phyloP scores from a whole-genome alignment of 108 stramenopile genomes.

The Fistulifera solaris region DNA sequence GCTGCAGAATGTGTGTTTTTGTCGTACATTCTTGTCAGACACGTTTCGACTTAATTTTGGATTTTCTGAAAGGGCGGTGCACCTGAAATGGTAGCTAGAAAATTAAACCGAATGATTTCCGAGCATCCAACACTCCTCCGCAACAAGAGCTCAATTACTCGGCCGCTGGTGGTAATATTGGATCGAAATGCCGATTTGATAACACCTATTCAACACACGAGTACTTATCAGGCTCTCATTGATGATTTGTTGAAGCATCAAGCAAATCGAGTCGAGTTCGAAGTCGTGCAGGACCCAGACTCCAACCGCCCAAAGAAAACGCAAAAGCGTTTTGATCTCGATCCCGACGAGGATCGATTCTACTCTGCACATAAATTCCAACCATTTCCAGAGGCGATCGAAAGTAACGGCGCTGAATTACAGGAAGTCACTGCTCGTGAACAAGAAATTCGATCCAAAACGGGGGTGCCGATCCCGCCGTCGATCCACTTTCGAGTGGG shows the following conservation, averaged over 20 bases:
- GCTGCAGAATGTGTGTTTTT: slow-evolving; percentile 4
- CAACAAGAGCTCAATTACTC: slow-evolving; percentile 30
- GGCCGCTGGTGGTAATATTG: slow-evolving; percentile 91
- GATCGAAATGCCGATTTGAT: slow-evolving; percentile 93
- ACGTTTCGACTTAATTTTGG: background rate
- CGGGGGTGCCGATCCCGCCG: slow-evolving; percentile 12
- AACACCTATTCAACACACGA: slow-evolving; percentile 86
- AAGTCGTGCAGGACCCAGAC: slow-evolving; percentile 31
- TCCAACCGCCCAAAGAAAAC: slow-evolving; percentile 40
- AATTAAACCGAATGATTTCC: slow-evolving; percentile 73
- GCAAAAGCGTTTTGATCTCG: slow-evolving; percentile 87
- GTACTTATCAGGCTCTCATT: slow-evolving; percentile 94
- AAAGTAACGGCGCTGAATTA: slow-evolving; percentile 89
- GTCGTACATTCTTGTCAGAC: background rate
- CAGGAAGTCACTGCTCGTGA: slow-evolving; percentile 81
- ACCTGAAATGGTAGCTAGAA: slow-evolving; percentile 93
- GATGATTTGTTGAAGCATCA: slow-evolving; percentile 88
- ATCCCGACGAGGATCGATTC: slow-evolving; percentile 85
- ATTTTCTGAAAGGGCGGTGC: slow-evolving; percentile 64
- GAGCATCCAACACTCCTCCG: slow-evolving; percentile 73
- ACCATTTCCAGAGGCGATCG: slow-evolving; percentile 96
- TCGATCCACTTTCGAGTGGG: slow-evolving; percentile 26
- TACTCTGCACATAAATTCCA: slow-evolving; percentile 84
- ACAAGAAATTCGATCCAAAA: slow-evolving; percentile 64
- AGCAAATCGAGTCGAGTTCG: slow-evolving; percentile 87